Base-by-base conservation (phyloP, 148 eudicot genomes). In the Cornus suecica region DNA sequence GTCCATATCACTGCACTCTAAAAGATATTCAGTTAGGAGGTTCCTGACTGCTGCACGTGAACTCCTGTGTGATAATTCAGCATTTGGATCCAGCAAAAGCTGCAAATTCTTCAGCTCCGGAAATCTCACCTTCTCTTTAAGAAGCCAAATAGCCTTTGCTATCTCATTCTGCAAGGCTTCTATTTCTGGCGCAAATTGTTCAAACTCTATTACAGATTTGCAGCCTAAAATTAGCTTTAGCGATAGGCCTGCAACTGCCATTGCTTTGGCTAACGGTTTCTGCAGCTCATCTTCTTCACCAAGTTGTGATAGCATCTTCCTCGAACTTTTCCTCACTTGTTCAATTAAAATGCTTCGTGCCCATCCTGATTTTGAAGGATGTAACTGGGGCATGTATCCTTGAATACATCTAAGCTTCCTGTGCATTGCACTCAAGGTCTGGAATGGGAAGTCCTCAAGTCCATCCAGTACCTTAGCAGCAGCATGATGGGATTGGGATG, bases 1-100 rank as follows among this genome's bases (percentile, higher is more conserved):
- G 15, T 92, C 91, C 92, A 94, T 85, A 61, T 94, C 97, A 82
- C 83, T 76, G 79, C 97, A 92, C 79, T 92, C 97, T 31, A 82
- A 89, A 52, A 92, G 95, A 80, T 75, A 90, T 70, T 94, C 97
- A 2, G 76, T 82, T 82, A 94, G 80, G 56, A 94, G 54, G 69
- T 79, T 85, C 81, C 78, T 87, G 31, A 86, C 73, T 8, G 82
- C 78, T 34, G 52, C 22, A 45, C 85, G 84, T 48, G 83, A 78
- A 71, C 81, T 76, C 64, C 75, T 80, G 25, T 30, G 74, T 3
- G 78, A 68, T 22, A 87, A 76, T 65, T 83, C 37, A 66, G 72
- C 71, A 56, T 74, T 65, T 34, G 93, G 90, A 77, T 83, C 93
- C 66, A 89, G 72, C 71, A 87, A 52, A 58, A 42, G 56, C 70